Evolutionary conservation across 2,329 filamentous ascomycete species (phyloP), one percentile per base, ranked within the genome.

Genomic region (Xylaria sp.): DNA sequence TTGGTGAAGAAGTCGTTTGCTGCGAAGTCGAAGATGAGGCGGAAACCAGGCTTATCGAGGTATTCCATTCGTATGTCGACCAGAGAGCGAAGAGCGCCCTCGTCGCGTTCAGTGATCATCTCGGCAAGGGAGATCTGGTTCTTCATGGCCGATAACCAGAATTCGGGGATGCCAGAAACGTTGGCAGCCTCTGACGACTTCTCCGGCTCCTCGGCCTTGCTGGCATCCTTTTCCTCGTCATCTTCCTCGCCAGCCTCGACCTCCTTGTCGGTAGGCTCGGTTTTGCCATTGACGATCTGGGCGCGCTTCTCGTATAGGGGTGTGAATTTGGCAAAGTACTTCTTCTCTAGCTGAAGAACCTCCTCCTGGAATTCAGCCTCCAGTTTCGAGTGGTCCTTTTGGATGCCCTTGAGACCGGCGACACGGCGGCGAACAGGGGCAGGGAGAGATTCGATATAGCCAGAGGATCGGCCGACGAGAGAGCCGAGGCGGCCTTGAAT

Each of bases 61-160:
- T 99, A 99, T 84, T 99, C 95, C 95, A 99, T 97, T 79, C 95
- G 94, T 76, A 99, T 93, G 80, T 99, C 95, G 73, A 88, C 91
- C 66, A 99, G 87, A 78, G 91, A 87, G 84, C 97, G 97, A 66
- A 99, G 90, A 61, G 94, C 96, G 74, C 89, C 90, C 88, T 99
- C 96, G 79, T 99, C 96, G 73, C 94, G 92, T 77, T 98, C 96
- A 77, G 96, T 99, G 80, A 99, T 97, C 89, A 97, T 97, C 83
- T 99, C 97, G 65, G 95, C 93, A 65, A 99, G 90, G 34, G 94
- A 97, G 77, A 96, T 89, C 81, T 97, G 95, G 86, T 99, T 99
- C 89, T 99, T 99, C 95, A 99, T 98, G 75, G 97, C 95, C 70
- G 95, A 97, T 59, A 99, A 87, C 96, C 96, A 99, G 88, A 99